Evolutionary conservation across 768 basidiomycete species (phyloP).

Genomic region (Postia placenta): DNA sequence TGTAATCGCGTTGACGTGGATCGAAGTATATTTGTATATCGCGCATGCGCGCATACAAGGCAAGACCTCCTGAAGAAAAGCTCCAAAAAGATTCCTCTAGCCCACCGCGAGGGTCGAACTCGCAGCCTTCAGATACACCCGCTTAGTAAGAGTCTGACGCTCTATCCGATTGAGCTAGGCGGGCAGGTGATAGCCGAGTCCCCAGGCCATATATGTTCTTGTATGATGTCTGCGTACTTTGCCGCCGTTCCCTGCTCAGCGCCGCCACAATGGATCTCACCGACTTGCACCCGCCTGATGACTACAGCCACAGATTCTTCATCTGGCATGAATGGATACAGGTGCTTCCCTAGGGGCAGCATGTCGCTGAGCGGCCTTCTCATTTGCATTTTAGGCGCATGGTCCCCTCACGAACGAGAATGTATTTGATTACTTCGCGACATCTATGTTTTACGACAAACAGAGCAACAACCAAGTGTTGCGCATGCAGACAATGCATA

Average conservation of each 20-base stretch:
- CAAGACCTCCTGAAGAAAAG: background rate
- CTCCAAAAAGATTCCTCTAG: conserved; percentile 28
- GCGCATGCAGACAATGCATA: conserved; percentile 91
- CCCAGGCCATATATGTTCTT: too few relatives aligned
- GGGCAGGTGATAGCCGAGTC: too few relatives aligned
- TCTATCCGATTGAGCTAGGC: conserved; percentile 67
- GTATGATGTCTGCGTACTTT: too few relatives aligned
- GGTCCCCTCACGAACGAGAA: conserved; percentile 72
- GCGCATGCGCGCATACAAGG: too few relatives aligned
- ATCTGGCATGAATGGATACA: conserved; percentile 92
- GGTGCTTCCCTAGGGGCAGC: conserved; percentile 28
- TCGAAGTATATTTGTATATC: too few relatives aligned
- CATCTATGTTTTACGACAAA: conserved; percentile 92
- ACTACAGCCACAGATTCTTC: conserved; percentile 78
- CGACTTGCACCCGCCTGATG: conserved; percentile 76
- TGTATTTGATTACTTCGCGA: conserved; percentile 86
- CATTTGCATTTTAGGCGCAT: conserved; percentile 44
- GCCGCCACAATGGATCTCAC: conserved; percentile 40
- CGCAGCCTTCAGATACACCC: conserved; percentile 51
- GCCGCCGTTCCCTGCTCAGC: too few relatives aligned
- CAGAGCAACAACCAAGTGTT: conserved; percentile 89
- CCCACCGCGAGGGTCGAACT: conserved; percentile 63
- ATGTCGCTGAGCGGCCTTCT: background rate
- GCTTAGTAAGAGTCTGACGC: conserved; percentile 61
- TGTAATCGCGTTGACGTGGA: too few relatives aligned